Conservation (phyloP, 352 stramenopile species). For the Globisporangium okanoganense region DNA sequence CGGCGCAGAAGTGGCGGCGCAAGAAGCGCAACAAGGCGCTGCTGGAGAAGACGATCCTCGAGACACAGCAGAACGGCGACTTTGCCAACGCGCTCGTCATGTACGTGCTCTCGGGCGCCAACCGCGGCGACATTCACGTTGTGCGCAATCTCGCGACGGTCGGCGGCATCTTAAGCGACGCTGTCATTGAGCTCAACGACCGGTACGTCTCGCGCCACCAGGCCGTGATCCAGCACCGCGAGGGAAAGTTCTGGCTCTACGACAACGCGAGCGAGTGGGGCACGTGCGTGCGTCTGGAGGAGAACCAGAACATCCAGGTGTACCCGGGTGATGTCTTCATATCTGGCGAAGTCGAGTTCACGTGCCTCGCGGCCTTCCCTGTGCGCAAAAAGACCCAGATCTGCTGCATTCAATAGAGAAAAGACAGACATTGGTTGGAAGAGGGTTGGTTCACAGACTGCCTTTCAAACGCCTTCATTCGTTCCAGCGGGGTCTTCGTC, state of each 20-base stretch:
- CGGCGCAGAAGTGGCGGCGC: constrained; percentile 50
- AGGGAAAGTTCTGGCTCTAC: constrained; percentile 69
- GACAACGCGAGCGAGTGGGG: constrained; percentile 65
- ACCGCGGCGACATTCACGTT: constrained; percentile 75
- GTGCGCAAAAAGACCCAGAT: constrained; percentile 51
- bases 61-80: constrained; percentile 46
- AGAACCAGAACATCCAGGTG: constrained; percentile 61
- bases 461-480: no score
- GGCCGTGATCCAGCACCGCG: constrained; percentile 70
- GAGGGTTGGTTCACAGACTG: no score
- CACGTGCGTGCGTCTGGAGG: constrained; percentile 70
- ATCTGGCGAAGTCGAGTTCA: constrained; percentile 74
- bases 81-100: constrained; percentile 58
- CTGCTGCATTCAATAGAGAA: constrained; percentile 42
- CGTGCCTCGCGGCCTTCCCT: constrained; percentile 56
- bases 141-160: constrained; percentile 63
- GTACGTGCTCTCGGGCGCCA: constrained; percentile 74
- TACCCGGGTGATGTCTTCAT: constrained; percentile 67
- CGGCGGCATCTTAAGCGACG: constrained; percentile 44
- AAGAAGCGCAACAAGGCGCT: constrained; percentile 78
- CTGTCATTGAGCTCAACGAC: constrained; percentile 72
- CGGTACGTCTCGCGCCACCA: constrained; percentile 51
- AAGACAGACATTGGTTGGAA: background rate
- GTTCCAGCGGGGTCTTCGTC: background rate
- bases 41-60: constrained; percentile 51